Evolutionary conservation across 1,284 basidiomycete species (phyloP), one percentile per base, ranked within the genome.

Genomic region (Rhodotorula glutinis): DNA sequence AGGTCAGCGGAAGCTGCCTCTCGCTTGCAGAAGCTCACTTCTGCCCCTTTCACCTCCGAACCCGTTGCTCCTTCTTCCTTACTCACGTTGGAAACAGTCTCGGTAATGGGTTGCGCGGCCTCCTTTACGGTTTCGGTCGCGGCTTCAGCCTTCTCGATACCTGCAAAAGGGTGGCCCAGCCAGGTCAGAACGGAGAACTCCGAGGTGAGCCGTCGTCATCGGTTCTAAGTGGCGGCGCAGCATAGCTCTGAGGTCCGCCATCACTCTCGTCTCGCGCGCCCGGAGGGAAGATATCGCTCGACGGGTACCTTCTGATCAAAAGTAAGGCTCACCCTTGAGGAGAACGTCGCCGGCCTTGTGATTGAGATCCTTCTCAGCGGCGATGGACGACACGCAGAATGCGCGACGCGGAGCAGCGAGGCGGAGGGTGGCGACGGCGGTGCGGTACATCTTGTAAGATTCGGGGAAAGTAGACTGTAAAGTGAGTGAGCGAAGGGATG

Each of bases 61-160:
- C n/a, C n/a, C n/a, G n/a, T n/a, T n/a, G n/a, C n/a, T n/a, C n/a
- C n/a, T n/a, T n/a, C n/a, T 21, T 23, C 7, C 23, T 29, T 41
- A 51, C 57, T n/a, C 38, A 66, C 65, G 33, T 57, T 49, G 52
- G 61, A 61, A 25, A 55, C 67, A 1, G 62, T 59, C 23, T 49
- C 62, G 13, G 51, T 25, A 3, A 56, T 38, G 17, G 62, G 55
- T 33, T 57, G 38, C 11, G 53, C 57, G 19, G 61, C 58, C 13
- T 44, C 40, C 58, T 70, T 66, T 54, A 53, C 58, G 19, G 68
- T 40, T 44, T 63, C 61, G 27, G 62, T 47, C 0, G 53, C 64
- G 19, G 44, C 14, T 49, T 62, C 60, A n/a, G 33, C 53, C 16
- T n/a, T 17, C 46, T 65, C 55, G 44, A 56, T 59, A 19, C 60